Evolutionary conservation across 768 basidiomycete genomes (phyloP).

Genomic region (Xanthoconium purpureum): DNA sequence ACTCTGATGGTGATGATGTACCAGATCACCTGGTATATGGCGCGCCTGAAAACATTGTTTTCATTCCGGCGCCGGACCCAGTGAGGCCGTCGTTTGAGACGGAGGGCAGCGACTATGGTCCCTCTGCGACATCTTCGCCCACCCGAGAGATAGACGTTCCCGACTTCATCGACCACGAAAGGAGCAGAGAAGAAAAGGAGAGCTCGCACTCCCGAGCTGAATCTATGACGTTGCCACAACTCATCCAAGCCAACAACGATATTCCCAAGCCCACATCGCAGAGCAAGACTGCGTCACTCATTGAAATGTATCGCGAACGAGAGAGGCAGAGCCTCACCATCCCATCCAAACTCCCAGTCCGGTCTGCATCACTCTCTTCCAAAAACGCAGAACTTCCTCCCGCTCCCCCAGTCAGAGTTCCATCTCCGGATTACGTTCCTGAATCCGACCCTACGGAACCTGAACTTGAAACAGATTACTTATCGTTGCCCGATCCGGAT

Average conservation of each 20-base stretch:
- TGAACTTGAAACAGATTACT: conserved; percentile 23
- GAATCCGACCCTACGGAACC: conserved; percentile 24
- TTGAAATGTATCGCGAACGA: conserved; percentile 80
- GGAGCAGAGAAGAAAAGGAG: conserved; percentile 23
- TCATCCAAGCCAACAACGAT: conserved; percentile 10
- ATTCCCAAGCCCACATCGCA: conserved; percentile 24
- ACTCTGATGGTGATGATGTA: conserved; percentile 36
- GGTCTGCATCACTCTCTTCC: conserved; percentile 16
- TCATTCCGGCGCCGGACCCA: conserved; percentile 20
- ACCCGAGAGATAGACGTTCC: conserved; percentile 31
- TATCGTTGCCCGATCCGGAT: conserved; percentile 35
- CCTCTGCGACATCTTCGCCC: conserved; percentile 29
- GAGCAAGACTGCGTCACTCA: conserved; percentile 73
- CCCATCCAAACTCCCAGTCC: conserved; percentile 37
- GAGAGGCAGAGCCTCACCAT: conserved; percentile 43
- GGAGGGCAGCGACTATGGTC: conserved; percentile 33
- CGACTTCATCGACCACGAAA: conserved; percentile 26
- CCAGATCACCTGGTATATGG: conserved; percentile 36
- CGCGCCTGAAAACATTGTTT: conserved; percentile 16
- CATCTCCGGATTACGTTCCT: conserved; percentile 16
- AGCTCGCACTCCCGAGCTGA: conserved; percentile 26
- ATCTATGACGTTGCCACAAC: conserved; percentile 27
- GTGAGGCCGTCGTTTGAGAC: conserved; percentile 34
- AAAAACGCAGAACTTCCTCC: conserved; percentile 10
- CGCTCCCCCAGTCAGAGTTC: background rate